Conservation (phyloP, 768 basidiomycete species). For the Trametes coccinea region DNA sequence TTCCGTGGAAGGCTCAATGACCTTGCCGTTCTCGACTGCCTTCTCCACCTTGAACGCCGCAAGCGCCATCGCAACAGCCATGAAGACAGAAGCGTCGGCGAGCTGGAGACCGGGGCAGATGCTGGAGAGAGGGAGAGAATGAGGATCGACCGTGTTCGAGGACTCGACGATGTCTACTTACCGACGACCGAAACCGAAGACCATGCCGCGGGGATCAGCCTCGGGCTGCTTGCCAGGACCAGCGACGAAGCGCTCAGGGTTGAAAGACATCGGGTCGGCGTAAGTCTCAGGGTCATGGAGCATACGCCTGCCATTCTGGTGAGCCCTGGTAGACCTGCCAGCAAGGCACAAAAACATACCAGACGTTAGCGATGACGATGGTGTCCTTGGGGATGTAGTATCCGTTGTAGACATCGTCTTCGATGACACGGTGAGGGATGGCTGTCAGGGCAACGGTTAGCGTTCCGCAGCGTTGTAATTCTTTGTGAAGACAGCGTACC, state of each 20-base stretch:
- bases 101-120: slow-evolving; percentile 32
- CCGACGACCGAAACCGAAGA: slow-evolving; percentile 37
- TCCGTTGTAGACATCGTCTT: slow-evolving; percentile 36
- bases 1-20: slow-evolving; percentile 28
- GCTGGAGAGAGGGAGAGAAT: background rate
- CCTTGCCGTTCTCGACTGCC: slow-evolving; percentile 30
- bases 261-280: slow-evolving; percentile 35
- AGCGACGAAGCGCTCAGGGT: slow-evolving; percentile 34
- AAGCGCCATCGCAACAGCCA: slow-evolving; percentile 33
- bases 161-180: slow-evolving; percentile 7
- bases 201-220: slow-evolving; percentile 26
- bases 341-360: slow-evolving; percentile 22
- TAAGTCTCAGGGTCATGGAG: slow-evolving; percentile 37
- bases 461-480: background rate
- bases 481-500: slow-evolving; percentile 6
- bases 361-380: slow-evolving; percentile 37
- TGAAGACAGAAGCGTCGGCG: slow-evolving; percentile 34
- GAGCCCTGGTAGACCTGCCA: background rate
- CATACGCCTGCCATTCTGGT: slow-evolving; percentile 13
- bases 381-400: slow-evolving; percentile 38
- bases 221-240: slow-evolving; percentile 25
- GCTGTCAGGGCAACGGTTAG: slow-evolving; percentile 6
- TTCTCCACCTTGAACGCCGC: slow-evolving; percentile 34
- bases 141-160: background rate
- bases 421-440: slow-evolving; percentile 33